A percentile compares a stretch with the other conserved stretches of the same genome.
Evolutionary conservation across 805 yeast genomes (phyloP).

Genomic region (Wickerhamomyces alni): DNA sequence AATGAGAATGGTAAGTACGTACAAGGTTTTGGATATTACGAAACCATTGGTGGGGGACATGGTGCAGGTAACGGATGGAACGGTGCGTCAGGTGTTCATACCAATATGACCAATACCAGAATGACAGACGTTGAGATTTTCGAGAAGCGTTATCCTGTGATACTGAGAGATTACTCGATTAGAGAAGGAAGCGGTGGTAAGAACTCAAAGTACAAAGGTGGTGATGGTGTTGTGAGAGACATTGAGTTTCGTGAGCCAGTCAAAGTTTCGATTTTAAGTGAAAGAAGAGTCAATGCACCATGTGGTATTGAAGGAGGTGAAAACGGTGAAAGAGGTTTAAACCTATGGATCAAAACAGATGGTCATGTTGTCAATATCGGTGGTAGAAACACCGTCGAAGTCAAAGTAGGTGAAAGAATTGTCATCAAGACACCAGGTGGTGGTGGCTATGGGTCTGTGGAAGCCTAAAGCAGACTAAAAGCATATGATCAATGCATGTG

Average conservation of each 20-base stretch:
- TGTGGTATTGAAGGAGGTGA: slow-evolving; percentile 83
- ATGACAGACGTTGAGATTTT: slow-evolving; percentile 88
- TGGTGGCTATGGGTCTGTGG: slow-evolving; percentile 60
- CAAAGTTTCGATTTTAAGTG: slow-evolving; percentile 77
- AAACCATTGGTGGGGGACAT: slow-evolving; percentile 93
- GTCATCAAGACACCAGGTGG: slow-evolving; percentile 79
- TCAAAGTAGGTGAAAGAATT: slow-evolving; percentile 58
- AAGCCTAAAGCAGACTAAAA: too few relatives aligned
- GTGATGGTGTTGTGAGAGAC: slow-evolving; percentile 82
- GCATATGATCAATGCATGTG: too few relatives aligned
- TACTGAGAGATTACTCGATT: slow-evolving; percentile 64
- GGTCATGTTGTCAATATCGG: slow-evolving; percentile 46
- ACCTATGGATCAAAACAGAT: slow-evolving; percentile 41
- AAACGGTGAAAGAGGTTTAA: slow-evolving; percentile 68
- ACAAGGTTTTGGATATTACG: slow-evolving; percentile 83
- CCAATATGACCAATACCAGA: slow-evolving; percentile 90
- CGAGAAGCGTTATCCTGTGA: slow-evolving; percentile 83
- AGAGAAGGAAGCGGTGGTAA: slow-evolving; percentile 74
- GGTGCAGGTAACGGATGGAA: slow-evolving; percentile 88
- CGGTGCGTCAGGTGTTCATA: slow-evolving; percentile 87
- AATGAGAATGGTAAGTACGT: slow-evolving; percentile 43
- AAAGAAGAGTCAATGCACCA: slow-evolving; percentile 80
- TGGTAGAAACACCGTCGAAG: slow-evolving; percentile 61
- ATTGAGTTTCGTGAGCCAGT: slow-evolving; percentile 71
- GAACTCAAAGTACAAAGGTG: slow-evolving; percentile 63